Conservation (phyloP, 2,329 filamentous ascomycete genomes). For the Penicillium olsonii region DNA sequence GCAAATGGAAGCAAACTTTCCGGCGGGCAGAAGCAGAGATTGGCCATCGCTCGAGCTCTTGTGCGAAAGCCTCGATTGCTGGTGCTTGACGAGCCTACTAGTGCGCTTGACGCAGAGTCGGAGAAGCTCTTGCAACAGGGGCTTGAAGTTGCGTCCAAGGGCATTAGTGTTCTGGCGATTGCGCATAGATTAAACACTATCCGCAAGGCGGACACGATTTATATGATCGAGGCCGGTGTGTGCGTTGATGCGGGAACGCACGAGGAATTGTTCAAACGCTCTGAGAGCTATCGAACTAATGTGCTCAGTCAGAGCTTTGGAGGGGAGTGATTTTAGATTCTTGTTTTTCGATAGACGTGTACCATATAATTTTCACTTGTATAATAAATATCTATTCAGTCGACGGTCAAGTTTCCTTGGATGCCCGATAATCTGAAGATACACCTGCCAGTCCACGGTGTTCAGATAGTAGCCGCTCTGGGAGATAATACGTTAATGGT, state of each 20-base stretch:
- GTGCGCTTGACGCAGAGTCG: slow-evolving; percentile 58
- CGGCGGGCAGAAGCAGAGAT: slow-evolving; percentile 60
- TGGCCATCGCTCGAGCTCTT: slow-evolving; percentile 61
- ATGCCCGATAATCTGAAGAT: no score
- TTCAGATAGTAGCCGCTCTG: no score
- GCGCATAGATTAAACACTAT: slow-evolving; percentile 46
- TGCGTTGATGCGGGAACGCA: slow-evolving; percentile 65
- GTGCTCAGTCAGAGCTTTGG: background rate
- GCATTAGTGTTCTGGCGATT: slow-evolving; percentile 44
- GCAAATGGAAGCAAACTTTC: slow-evolving; percentile 55
- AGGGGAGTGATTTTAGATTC: background rate
- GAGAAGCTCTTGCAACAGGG: slow-evolving; percentile 51
- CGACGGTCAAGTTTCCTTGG: no score
- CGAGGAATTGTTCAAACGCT: slow-evolving; percentile 55
- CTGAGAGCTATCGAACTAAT: slow-evolving; percentile 35
- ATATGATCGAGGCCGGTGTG: slow-evolving; percentile 69
- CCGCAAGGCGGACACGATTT: slow-evolving; percentile 78
- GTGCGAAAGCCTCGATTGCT: slow-evolving; percentile 57
- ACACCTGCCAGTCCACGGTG: no score
- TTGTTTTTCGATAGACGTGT: background rate
- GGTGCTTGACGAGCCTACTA: slow-evolving; percentile 64
- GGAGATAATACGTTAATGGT: no score
- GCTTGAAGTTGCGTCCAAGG: slow-evolving; percentile 34
- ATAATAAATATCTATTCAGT: background rate
- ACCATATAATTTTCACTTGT: background rate